These are phyloP conservation scores for Aphanomyces cochlioides DNA, from an alignment of 352 stramenopile species.

Conservation along the genomic window DNA sequence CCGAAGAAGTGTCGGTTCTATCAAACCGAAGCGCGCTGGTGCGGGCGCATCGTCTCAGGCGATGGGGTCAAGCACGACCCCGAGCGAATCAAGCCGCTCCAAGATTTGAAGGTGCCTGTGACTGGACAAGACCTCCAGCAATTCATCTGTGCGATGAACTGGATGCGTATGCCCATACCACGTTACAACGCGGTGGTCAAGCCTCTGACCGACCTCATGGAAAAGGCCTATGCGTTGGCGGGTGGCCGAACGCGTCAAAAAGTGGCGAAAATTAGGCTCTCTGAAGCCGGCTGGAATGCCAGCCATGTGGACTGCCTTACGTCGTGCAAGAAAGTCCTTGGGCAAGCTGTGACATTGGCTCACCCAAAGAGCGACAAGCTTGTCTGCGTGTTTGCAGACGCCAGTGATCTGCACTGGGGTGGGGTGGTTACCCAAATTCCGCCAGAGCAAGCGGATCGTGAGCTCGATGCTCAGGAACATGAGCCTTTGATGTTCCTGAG, in stretches of 20 bases:
- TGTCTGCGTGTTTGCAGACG: slow-evolving; percentile 25
- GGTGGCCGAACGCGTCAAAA: not conserved
- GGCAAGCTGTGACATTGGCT: not conserved
- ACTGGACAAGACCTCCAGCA: slow-evolving; percentile 27
- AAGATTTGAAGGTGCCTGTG: slow-evolving; percentile 21
- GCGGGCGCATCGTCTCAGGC: slow-evolving; percentile 20
- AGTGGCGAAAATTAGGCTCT: not conserved
- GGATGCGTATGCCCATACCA: slow-evolving; percentile 3
- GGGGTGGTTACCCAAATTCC: slow-evolving; percentile 29
- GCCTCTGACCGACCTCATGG: not conserved
- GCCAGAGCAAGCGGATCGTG: slow-evolving; percentile 22
- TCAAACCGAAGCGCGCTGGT: slow-evolving; percentile 30
- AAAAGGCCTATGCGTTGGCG: not conserved
- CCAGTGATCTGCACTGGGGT: slow-evolving; percentile 21
- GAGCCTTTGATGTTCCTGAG: slow-evolving; percentile 30
- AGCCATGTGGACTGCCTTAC: not conserved
- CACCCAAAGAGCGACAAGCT: not conserved
- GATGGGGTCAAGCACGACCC: slow-evolving; percentile 14
- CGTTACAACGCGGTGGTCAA: not conserved
- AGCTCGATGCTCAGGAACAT: slow-evolving; percentile 31
- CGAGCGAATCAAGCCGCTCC: slow-evolving; percentile 13
- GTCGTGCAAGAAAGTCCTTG: too few species aligned
- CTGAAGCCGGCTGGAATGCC: not conserved
- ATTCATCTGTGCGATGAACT: slow-evolving; percentile 11
- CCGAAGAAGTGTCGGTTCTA: slow-evolving; percentile 33